Base-by-base conservation (phyloP, 2,329 filamentous ascomycete species). In the Trichoderma pleuroti region DNA sequence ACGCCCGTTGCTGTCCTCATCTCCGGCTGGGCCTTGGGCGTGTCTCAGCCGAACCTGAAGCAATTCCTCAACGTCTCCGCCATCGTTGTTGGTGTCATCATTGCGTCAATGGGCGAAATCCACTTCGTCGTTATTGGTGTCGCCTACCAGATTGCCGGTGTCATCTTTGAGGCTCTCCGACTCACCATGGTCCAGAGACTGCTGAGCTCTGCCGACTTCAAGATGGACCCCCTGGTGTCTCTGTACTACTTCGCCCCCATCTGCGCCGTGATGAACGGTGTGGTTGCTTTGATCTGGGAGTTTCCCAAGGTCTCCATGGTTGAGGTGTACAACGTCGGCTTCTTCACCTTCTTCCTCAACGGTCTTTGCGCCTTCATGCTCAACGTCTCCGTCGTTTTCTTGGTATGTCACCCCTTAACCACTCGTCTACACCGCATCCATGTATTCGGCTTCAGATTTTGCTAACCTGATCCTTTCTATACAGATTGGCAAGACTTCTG, bases 31-130 rank as follows among this genome's bases (percentile, higher is more conserved):
- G 85, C 87, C 67, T 90, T 98, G 77, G 93, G 94, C 71, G 90
- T 97, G 65, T 90, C 93, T 16, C 90, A 93, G 73, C 92, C 93
- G 68, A 97, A 94, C 84, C 80, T 96, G 75, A 94, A 90, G 85
- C 92, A 93, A 62, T 91, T 99, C 77, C 88, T 93, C 79, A 99
- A 99, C 80, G 94, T 99, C 73, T 96, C 93, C 54, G 88, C 95
- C 80, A 99, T 99, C 77, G 96, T 98, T 66, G 82, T 98, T 67
- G 96, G 96, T 86, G 94, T 98, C 76, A 86, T 98, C 75, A 93
- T 99, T 78, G 96, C 96, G 63, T 97, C 95, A 1, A 88, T 97
- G 74, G 96, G 96, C 77, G 96, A 99, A 85, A 97, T 99, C 82
- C 91, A 94, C 80, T 99, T 99, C 80, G 92, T 93, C 77, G 85